Conservation (phyloP, 257 asterid species). For the Phtheirospermum japonicum region DNA sequence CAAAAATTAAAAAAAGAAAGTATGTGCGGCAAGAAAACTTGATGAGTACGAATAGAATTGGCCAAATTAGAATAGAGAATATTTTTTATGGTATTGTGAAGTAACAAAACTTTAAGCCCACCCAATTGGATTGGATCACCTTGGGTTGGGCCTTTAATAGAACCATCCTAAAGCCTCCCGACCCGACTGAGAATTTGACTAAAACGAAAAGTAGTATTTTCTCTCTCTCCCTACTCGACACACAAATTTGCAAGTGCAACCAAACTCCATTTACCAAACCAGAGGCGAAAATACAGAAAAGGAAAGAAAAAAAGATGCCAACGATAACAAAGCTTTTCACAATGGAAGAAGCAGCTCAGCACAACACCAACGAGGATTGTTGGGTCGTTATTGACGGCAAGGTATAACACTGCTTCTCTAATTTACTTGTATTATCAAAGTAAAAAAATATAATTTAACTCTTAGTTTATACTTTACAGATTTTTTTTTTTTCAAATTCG, state of each 20-base stretch:
- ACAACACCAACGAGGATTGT: conserved; percentile 78
- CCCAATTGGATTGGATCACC: no score
- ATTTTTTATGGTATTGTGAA: no score
- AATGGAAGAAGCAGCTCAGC: conserved; percentile 78
- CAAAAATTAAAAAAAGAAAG: no score
- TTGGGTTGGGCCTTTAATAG: no score
- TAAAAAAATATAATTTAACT: background rate
- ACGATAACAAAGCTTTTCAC: conserved; percentile 66
- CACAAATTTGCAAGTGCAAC: conserved; percentile 12
- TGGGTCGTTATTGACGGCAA: conserved; percentile 87
- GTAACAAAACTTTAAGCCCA: no score
- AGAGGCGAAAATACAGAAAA: background rate
- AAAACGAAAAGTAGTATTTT: no score
- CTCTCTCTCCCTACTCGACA: background rate
- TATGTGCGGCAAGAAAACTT: no score
- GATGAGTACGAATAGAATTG: no score
- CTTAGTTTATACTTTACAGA: background rate
- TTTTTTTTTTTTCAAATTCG: background rate
- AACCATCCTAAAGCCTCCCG: no score
- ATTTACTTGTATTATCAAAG: background rate
- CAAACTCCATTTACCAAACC: background rate
- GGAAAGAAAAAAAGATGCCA: conserved; percentile 73
- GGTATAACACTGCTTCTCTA: conserved; percentile 35
- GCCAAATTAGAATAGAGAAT: no score
- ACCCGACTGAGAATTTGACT: no score